Evolutionary conservation across 306 rosid species (phyloP).

Genomic region (Purshia tridentata): DNA sequence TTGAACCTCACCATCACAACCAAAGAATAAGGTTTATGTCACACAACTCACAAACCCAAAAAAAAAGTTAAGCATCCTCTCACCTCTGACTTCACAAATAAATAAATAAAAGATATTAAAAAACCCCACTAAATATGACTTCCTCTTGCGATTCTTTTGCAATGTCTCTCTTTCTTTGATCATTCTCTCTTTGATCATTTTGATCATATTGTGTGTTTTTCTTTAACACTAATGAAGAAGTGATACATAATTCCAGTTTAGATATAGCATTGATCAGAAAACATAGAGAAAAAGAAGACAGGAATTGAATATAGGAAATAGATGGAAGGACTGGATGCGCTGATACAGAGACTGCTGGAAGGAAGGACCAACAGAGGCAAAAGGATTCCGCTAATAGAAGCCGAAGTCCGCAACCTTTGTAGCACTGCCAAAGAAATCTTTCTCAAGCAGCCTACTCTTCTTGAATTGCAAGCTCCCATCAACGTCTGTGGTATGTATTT

Average conservation of each 20-base stretch:
- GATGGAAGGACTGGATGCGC: constrained; percentile 85
- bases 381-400: constrained; percentile 58
- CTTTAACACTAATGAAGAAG: neutral
- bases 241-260: neutral
- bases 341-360: constrained; percentile 77
- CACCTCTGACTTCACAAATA: neutral
- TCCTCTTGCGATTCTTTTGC: neutral
- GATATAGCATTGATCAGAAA: neutral
- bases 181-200: neutral
- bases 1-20: constrained; percentile 29
- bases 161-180: neutral
- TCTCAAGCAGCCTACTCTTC: constrained; percentile 72
- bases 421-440: constrained; percentile 63
- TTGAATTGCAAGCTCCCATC: constrained; percentile 86
- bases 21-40: constrained; percentile 24
- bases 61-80: neutral
- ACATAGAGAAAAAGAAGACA: neutral
- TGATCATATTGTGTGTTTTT: constrained; percentile 5
- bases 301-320: neutral
- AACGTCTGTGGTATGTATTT: constrained; percentile 69
- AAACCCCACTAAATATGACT: constrained; percentile 7
- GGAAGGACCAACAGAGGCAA: constrained; percentile 63
- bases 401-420: constrained; percentile 85
- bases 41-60: constrained; percentile 11
- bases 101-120: neutral